Evolutionary conservation across 257 asterid species (phyloP).

Genomic region (Coffea canephora): DNA sequence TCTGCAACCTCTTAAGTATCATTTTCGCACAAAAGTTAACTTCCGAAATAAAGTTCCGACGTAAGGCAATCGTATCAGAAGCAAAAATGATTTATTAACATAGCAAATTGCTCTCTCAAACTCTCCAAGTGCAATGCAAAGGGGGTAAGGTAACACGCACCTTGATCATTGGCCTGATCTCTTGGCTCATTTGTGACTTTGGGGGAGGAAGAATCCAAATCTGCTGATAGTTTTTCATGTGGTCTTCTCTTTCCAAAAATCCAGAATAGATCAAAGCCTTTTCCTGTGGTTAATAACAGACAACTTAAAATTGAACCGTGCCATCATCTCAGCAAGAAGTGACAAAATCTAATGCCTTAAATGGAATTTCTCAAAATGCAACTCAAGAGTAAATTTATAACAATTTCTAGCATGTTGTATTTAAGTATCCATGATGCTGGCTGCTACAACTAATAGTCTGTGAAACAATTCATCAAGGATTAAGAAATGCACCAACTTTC

Average conservation of each 20-base stretch:
- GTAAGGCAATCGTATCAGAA: too few species aligned
- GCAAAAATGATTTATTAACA: too few species aligned
- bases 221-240: background rate
- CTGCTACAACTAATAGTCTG: background rate
- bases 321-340: background rate
- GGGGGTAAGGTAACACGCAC: background rate
- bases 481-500: background rate
- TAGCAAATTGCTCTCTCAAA: too few species aligned
- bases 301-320: too few species aligned
- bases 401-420: background rate
- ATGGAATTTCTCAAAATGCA: background rate
- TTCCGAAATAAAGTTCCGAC: too few species aligned
- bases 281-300: constrained; percentile 10
- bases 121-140: too few species aligned
- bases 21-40: too few species aligned
- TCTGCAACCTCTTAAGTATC: too few species aligned
- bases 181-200: background rate
- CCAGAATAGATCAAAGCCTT: constrained; percentile 19
- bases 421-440: background rate
- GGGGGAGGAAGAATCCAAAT: background rate
- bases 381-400: too few species aligned
- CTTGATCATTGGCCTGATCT: background rate
- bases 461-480: background rate
- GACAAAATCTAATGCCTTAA: background rate
- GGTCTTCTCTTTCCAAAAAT: constrained; percentile 15